Evolutionary conservation across 352 stramenopile genomes (phyloP).

Genomic region (Globisporangium paroecandrum): DNA sequence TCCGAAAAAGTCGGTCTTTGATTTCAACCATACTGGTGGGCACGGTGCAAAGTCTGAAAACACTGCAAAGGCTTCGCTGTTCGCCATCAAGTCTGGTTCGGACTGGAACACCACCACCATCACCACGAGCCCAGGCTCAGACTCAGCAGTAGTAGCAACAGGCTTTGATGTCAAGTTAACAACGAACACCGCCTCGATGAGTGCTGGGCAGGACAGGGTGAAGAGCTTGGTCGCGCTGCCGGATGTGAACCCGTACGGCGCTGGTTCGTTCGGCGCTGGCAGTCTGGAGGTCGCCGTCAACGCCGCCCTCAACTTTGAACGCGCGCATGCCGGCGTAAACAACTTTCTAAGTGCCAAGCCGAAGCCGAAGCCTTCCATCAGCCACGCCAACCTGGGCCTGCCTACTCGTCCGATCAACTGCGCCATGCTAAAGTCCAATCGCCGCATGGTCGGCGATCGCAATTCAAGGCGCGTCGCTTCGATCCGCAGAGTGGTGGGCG

Average conservation of each 20-base stretch:
- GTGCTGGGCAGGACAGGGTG: slow-evolving; percentile 2
- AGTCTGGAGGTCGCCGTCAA: slow-evolving; percentile 58
- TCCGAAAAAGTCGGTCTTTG: not conserved
- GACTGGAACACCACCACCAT: slow-evolving; percentile 5
- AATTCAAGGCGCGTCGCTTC: slow-evolving; percentile 2
- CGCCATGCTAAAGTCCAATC: slow-evolving; percentile 1
- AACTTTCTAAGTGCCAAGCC: slow-evolving; percentile 9
- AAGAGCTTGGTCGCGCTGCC: slow-evolving; percentile 41
- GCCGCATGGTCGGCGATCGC: not conserved
- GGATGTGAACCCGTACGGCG: slow-evolving; percentile 58
- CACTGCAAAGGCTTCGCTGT: not conserved
- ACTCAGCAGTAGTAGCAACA: not conserved
- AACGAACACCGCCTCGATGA: not conserved
- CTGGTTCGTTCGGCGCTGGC: slow-evolving; percentile 38
- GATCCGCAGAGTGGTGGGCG: not conserved
- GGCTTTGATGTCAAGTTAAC: slow-evolving; percentile 14
- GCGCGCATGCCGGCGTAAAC: slow-evolving; percentile 7
- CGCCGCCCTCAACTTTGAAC: slow-evolving; percentile 26
- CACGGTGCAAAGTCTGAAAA: not conserved
- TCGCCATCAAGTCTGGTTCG: not conserved
- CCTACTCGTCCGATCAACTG: slow-evolving; percentile 11
- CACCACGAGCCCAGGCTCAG: not conserved
- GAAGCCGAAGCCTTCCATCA: slow-evolving; percentile 1
- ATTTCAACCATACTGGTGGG: not conserved
- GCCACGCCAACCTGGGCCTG: slow-evolving; percentile 10